phyloP scores from a whole-genome alignment of 2,329 filamentous ascomycete species.

The Colletotrichum kahawae region DNA sequence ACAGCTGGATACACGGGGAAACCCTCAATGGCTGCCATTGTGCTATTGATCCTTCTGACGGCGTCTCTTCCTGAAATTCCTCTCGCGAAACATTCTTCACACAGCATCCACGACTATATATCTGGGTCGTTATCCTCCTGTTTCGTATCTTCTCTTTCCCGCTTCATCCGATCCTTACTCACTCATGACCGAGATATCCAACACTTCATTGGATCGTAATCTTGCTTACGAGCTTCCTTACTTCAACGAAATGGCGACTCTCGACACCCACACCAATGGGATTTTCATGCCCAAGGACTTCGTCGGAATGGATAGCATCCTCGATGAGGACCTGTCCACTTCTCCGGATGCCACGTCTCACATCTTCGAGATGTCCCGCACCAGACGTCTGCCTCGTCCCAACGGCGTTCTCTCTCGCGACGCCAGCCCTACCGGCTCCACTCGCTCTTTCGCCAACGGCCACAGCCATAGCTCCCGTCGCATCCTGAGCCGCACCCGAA shows the following conservation, averaged over 20 bases:
- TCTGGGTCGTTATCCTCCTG: background rate
- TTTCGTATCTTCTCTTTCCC: background rate
- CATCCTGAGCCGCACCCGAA: background rate
- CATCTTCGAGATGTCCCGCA: background rate
- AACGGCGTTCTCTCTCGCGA: background rate
- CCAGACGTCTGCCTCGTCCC: background rate
- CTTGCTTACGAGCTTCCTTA: background rate
- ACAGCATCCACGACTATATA: background rate
- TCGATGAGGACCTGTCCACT: background rate
- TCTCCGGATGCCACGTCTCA: background rate
- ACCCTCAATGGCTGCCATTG: background rate
- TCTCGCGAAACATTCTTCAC: background rate
- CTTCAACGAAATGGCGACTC: background rate
- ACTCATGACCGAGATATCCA: background rate
- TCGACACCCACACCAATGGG: background rate
- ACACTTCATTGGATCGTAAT: background rate
- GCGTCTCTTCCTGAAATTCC: background rate
- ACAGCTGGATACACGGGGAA: background rate
- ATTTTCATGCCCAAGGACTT: background rate
- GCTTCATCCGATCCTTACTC: background rate
- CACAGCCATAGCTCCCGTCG: background rate
- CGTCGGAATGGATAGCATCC: background rate
- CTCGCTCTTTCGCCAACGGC: background rate
- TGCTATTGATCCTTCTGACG: background rate
- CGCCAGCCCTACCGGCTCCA: constrained; percentile 2